Evolutionary conservation across 2,329 filamentous ascomycete species (phyloP).

Genomic region (Ophiostoma ulmi): DNA sequence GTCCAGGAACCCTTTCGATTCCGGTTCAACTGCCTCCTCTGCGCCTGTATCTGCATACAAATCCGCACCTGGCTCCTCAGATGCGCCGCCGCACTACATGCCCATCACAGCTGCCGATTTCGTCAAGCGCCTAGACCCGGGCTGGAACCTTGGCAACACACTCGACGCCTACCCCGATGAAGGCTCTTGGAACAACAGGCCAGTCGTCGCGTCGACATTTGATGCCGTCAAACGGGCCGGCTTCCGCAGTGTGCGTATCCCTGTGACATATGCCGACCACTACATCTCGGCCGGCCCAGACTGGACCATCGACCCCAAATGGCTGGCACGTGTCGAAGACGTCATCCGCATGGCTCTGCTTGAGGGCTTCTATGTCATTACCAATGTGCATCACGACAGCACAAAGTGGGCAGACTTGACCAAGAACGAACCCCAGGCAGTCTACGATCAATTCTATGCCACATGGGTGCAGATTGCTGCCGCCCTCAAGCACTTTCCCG

Average conservation of each 20-base stretch:
- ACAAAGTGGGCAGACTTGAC: slow-evolving; percentile 55
- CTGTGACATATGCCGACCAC: slow-evolving; percentile 56
- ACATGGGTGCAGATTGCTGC: slow-evolving; percentile 55
- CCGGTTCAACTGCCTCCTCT: not conserved
- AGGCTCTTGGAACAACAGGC: slow-evolving; percentile 54
- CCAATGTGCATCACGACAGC: slow-evolving; percentile 57
- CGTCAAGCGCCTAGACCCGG: slow-evolving; percentile 46
- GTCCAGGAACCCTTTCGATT: not conserved
- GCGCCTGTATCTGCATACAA: not conserved
- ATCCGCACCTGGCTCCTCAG: not conserved
- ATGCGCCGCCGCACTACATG: slow-evolving; percentile 33
- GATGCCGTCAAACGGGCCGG: slow-evolving; percentile 48
- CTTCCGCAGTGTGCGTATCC: slow-evolving; percentile 55
- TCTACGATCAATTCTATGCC: slow-evolving; percentile 52
- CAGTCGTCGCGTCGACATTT: slow-evolving; percentile 47
- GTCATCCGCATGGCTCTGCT: slow-evolving; percentile 53
- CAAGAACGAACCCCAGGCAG: slow-evolving; percentile 42
- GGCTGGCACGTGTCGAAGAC: slow-evolving; percentile 53
- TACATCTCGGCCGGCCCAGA: slow-evolving; percentile 44
- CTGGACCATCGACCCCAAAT: slow-evolving; percentile 50
- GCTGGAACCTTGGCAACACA: slow-evolving; percentile 59
- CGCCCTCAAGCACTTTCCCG: slow-evolving; percentile 51
- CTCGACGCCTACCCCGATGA: slow-evolving; percentile 53
- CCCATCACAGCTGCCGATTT: slow-evolving; percentile 43
- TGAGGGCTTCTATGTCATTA: slow-evolving; percentile 47